A percentile compares a stretch with the other conserved stretches of the same genome.
These are phyloP conservation scores for Lactifluus piperatus DNA, from an alignment of 768 basidiomycete genomes.

Conservation along the genomic window DNA sequence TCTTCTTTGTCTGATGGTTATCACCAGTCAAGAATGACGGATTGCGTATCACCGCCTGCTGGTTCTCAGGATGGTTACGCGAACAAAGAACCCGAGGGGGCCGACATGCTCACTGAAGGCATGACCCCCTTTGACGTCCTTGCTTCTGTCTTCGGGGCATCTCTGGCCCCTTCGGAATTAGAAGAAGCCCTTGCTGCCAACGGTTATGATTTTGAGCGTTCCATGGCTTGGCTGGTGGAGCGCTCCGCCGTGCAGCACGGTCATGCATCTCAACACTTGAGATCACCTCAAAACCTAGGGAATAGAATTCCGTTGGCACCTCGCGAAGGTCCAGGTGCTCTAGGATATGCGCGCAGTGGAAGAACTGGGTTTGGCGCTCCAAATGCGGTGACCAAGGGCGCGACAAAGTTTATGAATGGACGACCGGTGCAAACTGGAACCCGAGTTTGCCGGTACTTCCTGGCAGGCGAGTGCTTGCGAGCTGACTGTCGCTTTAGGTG, in stretches of 20 bases:
- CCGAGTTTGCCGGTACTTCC: constrained; percentile 91
- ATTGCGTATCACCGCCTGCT: constrained; percentile 14
- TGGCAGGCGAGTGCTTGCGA: constrained; percentile 90
- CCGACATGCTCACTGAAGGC: constrained; percentile 68
- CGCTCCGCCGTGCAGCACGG: constrained; percentile 43
- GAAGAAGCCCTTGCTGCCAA: constrained; percentile 86
- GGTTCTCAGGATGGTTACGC: constrained; percentile 14
- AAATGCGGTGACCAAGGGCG: constrained; percentile 22
- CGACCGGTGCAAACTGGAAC: constrained; percentile 53
- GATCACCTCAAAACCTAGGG: constrained; percentile 56
- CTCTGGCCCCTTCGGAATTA: constrained; percentile 81
- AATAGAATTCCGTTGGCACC: constrained; percentile 60
- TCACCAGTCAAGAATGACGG: constrained; percentile 20
- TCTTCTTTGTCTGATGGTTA: constrained; percentile 46
- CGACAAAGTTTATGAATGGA: constrained; percentile 40
- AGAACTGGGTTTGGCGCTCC: constrained; percentile 30
- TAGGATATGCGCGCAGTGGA: constrained; percentile 32
- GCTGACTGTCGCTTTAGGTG: constrained; percentile 98
- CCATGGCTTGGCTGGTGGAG: constrained; percentile 93
- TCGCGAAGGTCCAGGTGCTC: constrained; percentile 35
- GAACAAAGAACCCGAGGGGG: constrained; percentile 40
- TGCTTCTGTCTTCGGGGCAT: constrained; percentile 85
- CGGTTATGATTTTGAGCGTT: constrained; percentile 90
- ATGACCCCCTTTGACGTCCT: constrained; percentile 99
- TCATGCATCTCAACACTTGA: constrained; percentile 32